These are phyloP conservation scores for Nicotiana rustica DNA, from an alignment of 305 asterid genomes.

Conservation along the genomic window DNA sequence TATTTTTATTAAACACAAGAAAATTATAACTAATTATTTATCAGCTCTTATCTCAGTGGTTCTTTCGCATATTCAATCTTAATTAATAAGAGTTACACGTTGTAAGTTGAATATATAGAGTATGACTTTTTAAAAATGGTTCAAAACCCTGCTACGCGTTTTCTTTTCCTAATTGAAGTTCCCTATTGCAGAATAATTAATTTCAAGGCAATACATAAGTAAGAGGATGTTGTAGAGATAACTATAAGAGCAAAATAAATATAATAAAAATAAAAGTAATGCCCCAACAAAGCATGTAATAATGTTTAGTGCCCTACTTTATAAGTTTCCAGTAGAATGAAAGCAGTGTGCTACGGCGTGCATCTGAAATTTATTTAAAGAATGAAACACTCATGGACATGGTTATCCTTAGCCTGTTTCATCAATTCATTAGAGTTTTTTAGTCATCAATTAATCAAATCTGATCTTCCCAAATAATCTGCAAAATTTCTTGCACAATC, in stretches of 20 bases:
- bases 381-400: neutral
- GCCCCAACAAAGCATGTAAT: neutral
- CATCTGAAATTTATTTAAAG: neutral
- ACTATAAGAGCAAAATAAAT: neutral
- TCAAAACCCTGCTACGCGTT: neutral
- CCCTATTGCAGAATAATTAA: neutral
- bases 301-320: constrained; percentile 22
- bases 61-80: neutral
- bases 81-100: neutral
- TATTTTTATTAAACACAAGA: neutral
- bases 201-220: neutral
- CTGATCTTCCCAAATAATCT: neutral
- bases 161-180: neutral
- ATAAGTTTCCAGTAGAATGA: constrained; percentile 32
- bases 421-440: neutral
- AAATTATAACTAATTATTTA: neutral
- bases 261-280: constrained; percentile 5
- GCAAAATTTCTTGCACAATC: neutral
- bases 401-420: neutral
- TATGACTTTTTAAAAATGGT: neutral
- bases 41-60: neutral
- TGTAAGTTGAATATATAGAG: no score
- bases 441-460: neutral
- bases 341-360: constrained; percentile 14
- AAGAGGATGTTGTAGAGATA: neutral